Percentiles rank a stretch among this genome's conserved stretches.
Evolutionary conservation across 768 basidiomycete genomes (phyloP).

Genomic region (Tricholoma saponaceum): DNA sequence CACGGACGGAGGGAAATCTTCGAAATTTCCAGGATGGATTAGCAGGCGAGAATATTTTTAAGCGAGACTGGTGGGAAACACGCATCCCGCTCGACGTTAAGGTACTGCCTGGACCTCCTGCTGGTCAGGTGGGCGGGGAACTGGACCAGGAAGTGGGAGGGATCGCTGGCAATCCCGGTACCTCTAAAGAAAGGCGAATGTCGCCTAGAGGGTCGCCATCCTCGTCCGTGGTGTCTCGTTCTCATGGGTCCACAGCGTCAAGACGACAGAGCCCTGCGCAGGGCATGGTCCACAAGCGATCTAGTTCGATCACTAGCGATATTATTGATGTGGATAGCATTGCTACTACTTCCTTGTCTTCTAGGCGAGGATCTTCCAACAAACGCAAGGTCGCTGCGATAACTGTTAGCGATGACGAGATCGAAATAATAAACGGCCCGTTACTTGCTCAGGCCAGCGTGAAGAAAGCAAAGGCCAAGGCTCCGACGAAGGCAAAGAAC

Average conservation of each 20-base stretch:
- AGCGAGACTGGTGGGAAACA: slow-evolving; percentile 76
- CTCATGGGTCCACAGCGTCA: slow-evolving; percentile 48
- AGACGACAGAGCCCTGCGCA: slow-evolving; percentile 50
- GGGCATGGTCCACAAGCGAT: slow-evolving; percentile 33
- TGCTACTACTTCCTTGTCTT: slow-evolving; percentile 17
- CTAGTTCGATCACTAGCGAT: slow-evolving; percentile 41
- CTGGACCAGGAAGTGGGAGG: slow-evolving; percentile 18
- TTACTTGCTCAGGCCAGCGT: slow-evolving; percentile 16
- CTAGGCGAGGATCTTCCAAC: slow-evolving; percentile 19
- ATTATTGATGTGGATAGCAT: slow-evolving; percentile 38
- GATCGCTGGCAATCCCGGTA: slow-evolving; percentile 8
- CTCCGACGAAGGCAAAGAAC: slow-evolving; percentile 32
- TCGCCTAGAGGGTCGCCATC: slow-evolving; percentile 35
- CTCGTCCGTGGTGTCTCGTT: slow-evolving; percentile 39
- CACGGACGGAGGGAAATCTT: slow-evolving; percentile 37
- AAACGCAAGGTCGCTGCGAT: slow-evolving; percentile 49
- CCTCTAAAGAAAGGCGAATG: slow-evolving; percentile 19
- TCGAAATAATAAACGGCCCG: slow-evolving; percentile 49
- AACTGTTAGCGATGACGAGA: slow-evolving; percentile 48
- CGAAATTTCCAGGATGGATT: slow-evolving; percentile 66
- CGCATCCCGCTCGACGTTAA: slow-evolving; percentile 42
- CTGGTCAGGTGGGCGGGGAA: slow-evolving; percentile 17
- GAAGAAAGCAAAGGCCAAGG: slow-evolving; percentile 34
- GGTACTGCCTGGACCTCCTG: slow-evolving; percentile 13
- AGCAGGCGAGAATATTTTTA: slow-evolving; percentile 58